phyloP scores from a whole-genome alignment of 371 early-diverging fungal genomes.

The Mortierella sp. region DNA sequence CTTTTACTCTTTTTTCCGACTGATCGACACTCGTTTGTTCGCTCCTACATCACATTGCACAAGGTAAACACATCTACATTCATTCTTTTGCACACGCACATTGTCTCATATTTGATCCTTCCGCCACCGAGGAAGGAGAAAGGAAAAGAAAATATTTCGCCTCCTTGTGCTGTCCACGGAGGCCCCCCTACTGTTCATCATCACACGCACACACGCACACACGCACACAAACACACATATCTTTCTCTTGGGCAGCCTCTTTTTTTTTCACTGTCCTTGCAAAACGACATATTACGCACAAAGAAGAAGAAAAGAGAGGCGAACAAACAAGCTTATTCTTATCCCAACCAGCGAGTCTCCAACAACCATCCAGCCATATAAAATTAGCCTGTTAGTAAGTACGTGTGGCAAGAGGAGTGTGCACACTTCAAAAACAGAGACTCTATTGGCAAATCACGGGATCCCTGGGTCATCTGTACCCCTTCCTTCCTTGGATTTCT shows the following conservation, averaged over 20 bases:
- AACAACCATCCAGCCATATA: neutral
- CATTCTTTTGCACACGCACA: neutral
- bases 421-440: no score
- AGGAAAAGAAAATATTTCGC: no score
- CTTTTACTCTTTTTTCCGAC: neutral
- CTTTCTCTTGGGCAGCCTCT: no score
- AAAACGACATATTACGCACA: no score
- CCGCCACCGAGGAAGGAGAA: neutral
- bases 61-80: neutral
- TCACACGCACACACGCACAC: no score
- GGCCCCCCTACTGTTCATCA: no score
- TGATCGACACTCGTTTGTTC: neutral
- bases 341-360: neutral
- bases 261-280: no score
- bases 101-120: neutral
- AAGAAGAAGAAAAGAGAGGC: neutral
- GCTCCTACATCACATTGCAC: neutral
- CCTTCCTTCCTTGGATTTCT: neutral
- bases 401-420: neutral
- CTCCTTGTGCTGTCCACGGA: no score
- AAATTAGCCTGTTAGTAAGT: neutral
- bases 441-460: neutral
- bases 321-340: slow-evolving; percentile 2
- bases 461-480: neutral
- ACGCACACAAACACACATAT: no score